Base-by-base conservation (phyloP, 2,329 filamentous ascomycete species). In the Tolypocladium sp. region DNA sequence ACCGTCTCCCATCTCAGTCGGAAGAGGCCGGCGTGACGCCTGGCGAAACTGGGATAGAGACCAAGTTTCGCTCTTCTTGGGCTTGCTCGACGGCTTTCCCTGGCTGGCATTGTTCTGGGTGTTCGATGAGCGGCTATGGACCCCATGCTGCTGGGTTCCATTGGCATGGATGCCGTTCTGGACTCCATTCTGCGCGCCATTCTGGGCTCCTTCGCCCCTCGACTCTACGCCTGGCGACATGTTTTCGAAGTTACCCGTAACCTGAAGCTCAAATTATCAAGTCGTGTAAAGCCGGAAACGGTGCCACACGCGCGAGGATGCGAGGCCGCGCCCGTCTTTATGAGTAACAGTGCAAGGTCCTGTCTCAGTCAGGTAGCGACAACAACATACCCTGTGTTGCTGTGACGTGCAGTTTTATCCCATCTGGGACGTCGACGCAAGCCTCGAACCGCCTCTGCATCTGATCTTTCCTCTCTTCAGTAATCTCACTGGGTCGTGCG, bases 1-100 rank as follows among this genome's bases (percentile, higher is more conserved):
- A n/a, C 85, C 85, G 67, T 87, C 81, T 33, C 86, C 85, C 58
- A 78, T 80, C 65, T 88, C 79, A 2, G 77, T 84, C 0, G 88
- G 86, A 38, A 88, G 72, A 12, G 88, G 86, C n/a, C 83, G 75
- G 60, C 77, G 77, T 1, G 85, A 83, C 5, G 83, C 80, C 58
- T 74, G 66, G 3, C 71, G 67, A 35, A 76, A 64, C 55, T 72
- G 68, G 62, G 70, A 67, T 52, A 76, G 64, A 38, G 60, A 59
- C 30, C 59, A 60, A 5, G 44, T 49, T 51, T 61, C 60, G 25
- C 54, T 49, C 54, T 62, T 63, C 38, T 56, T 60, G 7, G 60
- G 13, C 44, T 44, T 49, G n/a, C 49, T 35, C 33, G n/a, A 30
- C 22, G 30, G 3, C 25, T 55, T 38, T n/a, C 10, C 35, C 55